Percentiles rank a stretch among this genome's conserved stretches.
Evolutionary conservation across 164 flowering plant genomes (phyloP).

Genomic region (Berberis thunbergii): DNA sequence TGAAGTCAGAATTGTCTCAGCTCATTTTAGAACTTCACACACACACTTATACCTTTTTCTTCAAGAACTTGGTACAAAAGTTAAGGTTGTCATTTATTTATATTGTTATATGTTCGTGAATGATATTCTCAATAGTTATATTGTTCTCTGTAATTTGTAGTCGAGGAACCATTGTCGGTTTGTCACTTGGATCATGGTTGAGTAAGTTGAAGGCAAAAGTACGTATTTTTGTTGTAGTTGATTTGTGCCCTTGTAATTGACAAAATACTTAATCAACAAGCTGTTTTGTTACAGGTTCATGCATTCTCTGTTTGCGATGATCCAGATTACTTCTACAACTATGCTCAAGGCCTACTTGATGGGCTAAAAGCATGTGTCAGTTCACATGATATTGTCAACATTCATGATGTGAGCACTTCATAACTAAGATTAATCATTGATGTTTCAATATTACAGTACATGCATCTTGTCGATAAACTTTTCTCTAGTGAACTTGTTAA

Average conservation of each 20-base stretch:
- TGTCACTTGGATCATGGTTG: conserved; percentile 73
- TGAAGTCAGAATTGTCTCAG: not conserved
- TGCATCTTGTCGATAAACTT: no score
- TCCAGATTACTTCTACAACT: conserved; percentile 82
- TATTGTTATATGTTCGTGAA: not conserved
- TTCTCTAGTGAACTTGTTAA: no score
- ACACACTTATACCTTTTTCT: no score
- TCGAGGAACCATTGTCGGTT: conserved; percentile 88
- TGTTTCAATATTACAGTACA: no score
- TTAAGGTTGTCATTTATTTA: not conserved
- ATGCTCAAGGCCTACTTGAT: conserved; percentile 71
- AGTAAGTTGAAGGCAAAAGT: conserved; percentile 77
- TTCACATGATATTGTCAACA: conserved; percentile 60
- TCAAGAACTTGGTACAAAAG: no score
- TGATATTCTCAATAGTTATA: not conserved
- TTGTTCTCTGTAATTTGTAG: conserved; percentile 27
- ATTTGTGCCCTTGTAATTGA: not conserved
- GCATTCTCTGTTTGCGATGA: conserved; percentile 87
- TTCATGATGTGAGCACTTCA: conserved; percentile 53
- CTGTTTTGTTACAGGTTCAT: conserved; percentile 48
- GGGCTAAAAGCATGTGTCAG: conserved; percentile 66
- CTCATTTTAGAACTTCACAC: no score
- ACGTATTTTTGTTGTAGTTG: conserved; percentile 11
- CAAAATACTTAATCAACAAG: not conserved
- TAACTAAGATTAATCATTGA: not conserved